Percentiles rank a stretch among this genome's conserved stretches.
Conservation (phyloP, 2,329 filamentous ascomycete species). For the Colletotrichum sp. region DNA sequence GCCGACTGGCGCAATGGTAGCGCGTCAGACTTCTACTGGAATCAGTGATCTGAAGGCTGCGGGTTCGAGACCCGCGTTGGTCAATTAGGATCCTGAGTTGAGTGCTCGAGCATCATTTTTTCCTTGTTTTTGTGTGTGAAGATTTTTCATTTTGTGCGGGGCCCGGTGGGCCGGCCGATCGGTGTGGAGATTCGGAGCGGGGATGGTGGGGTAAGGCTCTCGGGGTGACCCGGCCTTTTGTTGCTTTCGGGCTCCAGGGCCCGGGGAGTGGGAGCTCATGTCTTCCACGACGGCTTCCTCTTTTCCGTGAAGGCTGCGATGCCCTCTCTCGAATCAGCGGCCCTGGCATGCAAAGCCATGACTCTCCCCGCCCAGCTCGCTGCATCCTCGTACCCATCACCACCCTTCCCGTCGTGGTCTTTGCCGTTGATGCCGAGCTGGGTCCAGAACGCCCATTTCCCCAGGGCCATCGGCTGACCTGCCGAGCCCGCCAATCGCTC, state of each 20-base stretch:
- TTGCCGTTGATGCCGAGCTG: slow-evolving; percentile 28
- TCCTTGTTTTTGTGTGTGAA: background rate
- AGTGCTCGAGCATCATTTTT: background rate
- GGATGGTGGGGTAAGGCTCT: background rate
- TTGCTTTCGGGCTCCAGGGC: background rate
- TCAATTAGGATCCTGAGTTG: background rate
- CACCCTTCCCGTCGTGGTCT: background rate
- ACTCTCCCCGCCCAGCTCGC: slow-evolving; percentile 29
- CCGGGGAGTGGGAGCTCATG: background rate
- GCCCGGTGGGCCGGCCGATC: background rate
- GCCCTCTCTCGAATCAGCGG: slow-evolving; percentile 32
- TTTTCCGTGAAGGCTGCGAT: slow-evolving; percentile 31
- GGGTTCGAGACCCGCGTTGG: slow-evolving; percentile 21
- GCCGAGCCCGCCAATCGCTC: slow-evolving; percentile 24
- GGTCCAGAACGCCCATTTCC: slow-evolving; percentile 40
- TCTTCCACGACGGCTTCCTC: slow-evolving; percentile 28
- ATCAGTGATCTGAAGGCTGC: slow-evolving; percentile 13
- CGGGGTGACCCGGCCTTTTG: background rate
- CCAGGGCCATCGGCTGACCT: slow-evolving; percentile 34
- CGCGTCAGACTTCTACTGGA: slow-evolving; percentile 19
- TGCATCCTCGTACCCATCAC: slow-evolving; percentile 31
- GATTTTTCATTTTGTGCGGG: background rate
- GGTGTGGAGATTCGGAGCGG: background rate
- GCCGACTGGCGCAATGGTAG: slow-evolving; percentile 23
- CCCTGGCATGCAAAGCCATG: slow-evolving; percentile 33